Base-by-base conservation (phyloP, 768 basidiomycete genomes). In the Peribolospora kevripleyi region DNA sequence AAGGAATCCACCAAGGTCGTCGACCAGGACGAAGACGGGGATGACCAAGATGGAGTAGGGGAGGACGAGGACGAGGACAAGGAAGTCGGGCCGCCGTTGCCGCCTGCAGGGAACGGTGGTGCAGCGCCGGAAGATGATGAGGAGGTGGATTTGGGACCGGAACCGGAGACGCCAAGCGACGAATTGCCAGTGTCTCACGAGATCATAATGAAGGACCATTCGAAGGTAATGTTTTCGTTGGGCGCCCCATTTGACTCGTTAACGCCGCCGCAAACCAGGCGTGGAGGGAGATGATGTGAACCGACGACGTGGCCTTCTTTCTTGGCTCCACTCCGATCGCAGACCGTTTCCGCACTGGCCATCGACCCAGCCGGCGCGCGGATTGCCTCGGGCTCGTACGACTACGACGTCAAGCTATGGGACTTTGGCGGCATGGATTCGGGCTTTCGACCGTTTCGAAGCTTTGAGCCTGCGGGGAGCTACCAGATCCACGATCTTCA, bases 381-480 rank as follows among this genome's bases (percentile, higher is more conserved):
- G 42, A 70, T 98, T 40, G 69, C 84, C 13, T 83, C 85, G 7
- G 93, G 93, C 11, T 85, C 85, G 14, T 82, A 97, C 69, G 93
- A 98, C 67, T 97, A 97, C 65, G 93, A 98, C 68, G 80, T 82
- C 68, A 97, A 97, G 70, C 68, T 98, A 54, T 98, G 91, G 90
- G 93, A 98, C 68, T 97, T 97, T 68, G 91, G 91, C 61, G 93
- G 93, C 11, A 98, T 98, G 93, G 82, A 84, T 64, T 71, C 74
- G 58, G 48, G 53, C 48, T 79, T 71, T 68, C 85, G 85, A 68
- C 90, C 93, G 11, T 97, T 98, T 76, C 84, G 90, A 70, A 84
- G 77, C 61, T 97, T 84, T 79, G 93, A 98, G 66, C 84, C 88
- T 58, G 80, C 83, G 57, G 87, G 84, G 59, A 84, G 80, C 62